Base-by-base conservation (phyloP, 768 basidiomycete species). In the Infundibulicybe gibba region DNA sequence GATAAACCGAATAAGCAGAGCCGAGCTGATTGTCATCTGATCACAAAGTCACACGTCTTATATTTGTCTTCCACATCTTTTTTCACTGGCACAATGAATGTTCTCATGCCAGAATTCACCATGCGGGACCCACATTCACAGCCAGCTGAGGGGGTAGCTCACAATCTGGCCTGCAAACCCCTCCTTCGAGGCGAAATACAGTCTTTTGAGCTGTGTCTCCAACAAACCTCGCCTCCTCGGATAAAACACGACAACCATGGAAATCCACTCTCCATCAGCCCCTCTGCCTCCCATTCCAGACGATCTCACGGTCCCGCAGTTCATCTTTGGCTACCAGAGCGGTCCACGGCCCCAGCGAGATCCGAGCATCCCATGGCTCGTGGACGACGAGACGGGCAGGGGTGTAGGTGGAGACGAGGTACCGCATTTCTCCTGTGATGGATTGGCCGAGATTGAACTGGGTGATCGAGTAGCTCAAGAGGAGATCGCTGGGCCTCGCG, bases 251-350 rank as follows among this genome's bases (percentile, higher is more conserved):
- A 38, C 17, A 38, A 51, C 48, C 50, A 51, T 62, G 64, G 67
- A 70, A 35, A 58, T 70, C 39, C 53, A 51, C 40, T 56, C 66
- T 12, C 52, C 54, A 10, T 55, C 54, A 13, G 62, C 46, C 35
- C 56, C 60, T 19, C 60, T 72, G 5, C 72, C 76, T 30, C 53
- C 45, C 45, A 70, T 79, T 46, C 79, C 79, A 8, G 77, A 79
- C 57, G 62, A 77, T 53, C 53, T 79, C 33, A 76, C 76, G 2
- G 57, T 79, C 33, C 70, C 75, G 4, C 79, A 81, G 56, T 80
- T 80, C 57, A 64, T 77, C 25, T 74, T 81, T 43, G 75, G 78
- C 52, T 57, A 51, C 31, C 50, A 60, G 25, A 76, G 79, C 49
- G 60, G 68, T n/a, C 61, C 55, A 25, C 62, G 75, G 35, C 77